Evolutionary conservation across 1,284 basidiomycete genomes (phyloP), one percentile per base, ranked within the genome.

Genomic region (Gomphus bonarii): DNA sequence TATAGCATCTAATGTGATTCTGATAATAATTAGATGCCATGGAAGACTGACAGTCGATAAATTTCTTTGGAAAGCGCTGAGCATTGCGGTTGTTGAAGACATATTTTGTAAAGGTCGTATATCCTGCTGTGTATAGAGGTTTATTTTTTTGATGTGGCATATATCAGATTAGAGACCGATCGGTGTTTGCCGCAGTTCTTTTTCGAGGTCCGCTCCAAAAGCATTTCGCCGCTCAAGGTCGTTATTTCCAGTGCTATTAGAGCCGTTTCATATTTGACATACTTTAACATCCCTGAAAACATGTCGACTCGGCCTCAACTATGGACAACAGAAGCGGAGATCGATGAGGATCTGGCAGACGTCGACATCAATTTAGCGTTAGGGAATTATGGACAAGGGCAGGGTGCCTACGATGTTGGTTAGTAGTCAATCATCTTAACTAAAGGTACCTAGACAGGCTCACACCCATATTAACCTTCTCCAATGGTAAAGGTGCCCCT

Each of bases 341-440:
- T 88, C 57, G 87, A 90, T 60, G 86, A 88, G 61, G 82, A 82
- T 30, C 70, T 82, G n/a, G 75, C 79, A 61, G 85, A 86, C 63
- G 82, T 85, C 47, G 85, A 88, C 63, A 73, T 88, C 48, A 81
- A 78, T 60, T 74, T 89, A 57, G 75, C 84, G 0, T 81, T 90
- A 57, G 83, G 81, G 58, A 80, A 75, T 61, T 90, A 88, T 63
- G 80, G 79, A 18, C 77, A 85, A 63, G 55, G 59, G 43, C 75
- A 75, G 64, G 81, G 79, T 40, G 71, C 80, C 58, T 88, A 85
- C 65, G 85, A 89, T 52, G 86, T 88, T 63, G 80, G 83, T 83
- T 61, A 63, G 76, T 62, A 50, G 25, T n/a, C 50, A 51, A 47
- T 44, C 12, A 8, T 14, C n/a, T 50, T 35, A 9, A 35, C 8